These are phyloP conservation scores for Orbilia quercus DNA, from an alignment of 2,329 filamentous ascomycete genomes.

Conservation along the genomic window DNA sequence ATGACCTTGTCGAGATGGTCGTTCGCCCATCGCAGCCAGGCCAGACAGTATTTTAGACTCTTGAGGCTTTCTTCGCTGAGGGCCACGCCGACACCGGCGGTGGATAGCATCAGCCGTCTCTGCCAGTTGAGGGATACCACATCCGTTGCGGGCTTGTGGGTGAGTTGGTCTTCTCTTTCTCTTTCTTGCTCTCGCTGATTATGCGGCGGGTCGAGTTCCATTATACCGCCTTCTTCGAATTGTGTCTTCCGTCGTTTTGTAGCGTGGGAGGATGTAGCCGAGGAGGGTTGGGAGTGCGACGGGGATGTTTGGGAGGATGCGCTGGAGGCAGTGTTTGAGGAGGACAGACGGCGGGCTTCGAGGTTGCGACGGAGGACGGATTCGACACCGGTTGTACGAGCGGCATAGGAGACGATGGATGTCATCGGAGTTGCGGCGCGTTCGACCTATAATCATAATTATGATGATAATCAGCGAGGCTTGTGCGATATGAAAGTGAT, in stretches of 20 bases:
- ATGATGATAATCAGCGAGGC: background rate
- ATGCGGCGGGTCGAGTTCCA: slow-evolving; percentile 55
- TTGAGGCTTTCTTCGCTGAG: slow-evolving; percentile 89
- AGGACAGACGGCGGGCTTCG: slow-evolving; percentile 54
- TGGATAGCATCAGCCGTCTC: slow-evolving; percentile 86
- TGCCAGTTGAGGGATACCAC: slow-evolving; percentile 73
- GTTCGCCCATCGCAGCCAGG: slow-evolving; percentile 83
- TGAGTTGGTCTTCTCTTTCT: slow-evolving; percentile 60
- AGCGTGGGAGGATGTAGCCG: slow-evolving; percentile 57
- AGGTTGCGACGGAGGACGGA: slow-evolving; percentile 87
- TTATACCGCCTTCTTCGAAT: slow-evolving; percentile 62
- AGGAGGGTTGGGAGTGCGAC: slow-evolving; percentile 62
- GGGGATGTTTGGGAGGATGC: slow-evolving; percentile 61
- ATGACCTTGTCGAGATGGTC: slow-evolving; percentile 81
- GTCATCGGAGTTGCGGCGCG: slow-evolving; percentile 84
- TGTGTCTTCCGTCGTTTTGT: slow-evolving; percentile 72
- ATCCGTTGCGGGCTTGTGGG: slow-evolving; percentile 58
- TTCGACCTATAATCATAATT: slow-evolving; percentile 32
- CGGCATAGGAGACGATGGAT: slow-evolving; percentile 85
- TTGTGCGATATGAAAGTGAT: background rate
- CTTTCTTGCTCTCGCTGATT: slow-evolving; percentile 59
- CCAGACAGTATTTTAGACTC: slow-evolving; percentile 84
- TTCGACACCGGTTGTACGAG: slow-evolving; percentile 87
- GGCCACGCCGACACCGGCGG: slow-evolving; percentile 87
- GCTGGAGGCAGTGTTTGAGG: slow-evolving; percentile 6